Evolutionary conservation across 176 grass and related monocot genomes (phyloP).

Genomic region (Typha latifolia): DNA sequence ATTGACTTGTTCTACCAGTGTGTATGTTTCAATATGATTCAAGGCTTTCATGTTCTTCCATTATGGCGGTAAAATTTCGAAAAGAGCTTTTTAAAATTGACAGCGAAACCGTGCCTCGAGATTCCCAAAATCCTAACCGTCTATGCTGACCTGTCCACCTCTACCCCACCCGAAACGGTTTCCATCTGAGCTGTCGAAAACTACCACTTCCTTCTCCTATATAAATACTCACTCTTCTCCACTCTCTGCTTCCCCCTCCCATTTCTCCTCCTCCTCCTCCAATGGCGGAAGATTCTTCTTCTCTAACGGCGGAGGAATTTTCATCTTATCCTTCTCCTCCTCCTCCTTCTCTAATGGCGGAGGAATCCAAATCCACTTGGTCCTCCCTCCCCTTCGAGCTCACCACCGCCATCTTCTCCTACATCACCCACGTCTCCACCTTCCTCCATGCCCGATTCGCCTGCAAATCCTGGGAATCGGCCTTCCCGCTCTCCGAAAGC

Average conservation of each 20-base stretch:
- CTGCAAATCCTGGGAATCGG: not conserved
- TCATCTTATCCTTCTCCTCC: not conserved
- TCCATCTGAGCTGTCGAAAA: too few relatives aligned
- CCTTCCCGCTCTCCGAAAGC: not conserved
- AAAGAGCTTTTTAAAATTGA: too few relatives aligned
- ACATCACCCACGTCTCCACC: not conserved
- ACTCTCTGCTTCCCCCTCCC: not conserved
- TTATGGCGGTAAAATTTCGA: too few relatives aligned
- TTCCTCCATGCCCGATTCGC: not conserved
- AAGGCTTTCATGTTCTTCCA: too few relatives aligned
- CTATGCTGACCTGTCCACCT: too few relatives aligned
- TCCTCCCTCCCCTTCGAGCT: not conserved
- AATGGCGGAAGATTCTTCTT: not conserved
- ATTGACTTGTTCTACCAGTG: too few relatives aligned
- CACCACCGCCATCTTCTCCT: not conserved
- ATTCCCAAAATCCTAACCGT: too few relatives aligned
- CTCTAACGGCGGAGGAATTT: not conserved
- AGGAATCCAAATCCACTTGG: not conserved
- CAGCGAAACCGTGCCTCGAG: too few relatives aligned
- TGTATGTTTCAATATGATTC: too few relatives aligned
- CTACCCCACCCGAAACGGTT: too few relatives aligned
- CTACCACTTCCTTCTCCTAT: too few relatives aligned
- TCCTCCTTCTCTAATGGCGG: not conserved
- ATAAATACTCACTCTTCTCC: not conserved
- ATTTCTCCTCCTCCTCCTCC: not conserved